Conservation (phyloP, 2,329 filamentous ascomycete genomes). For the Ustulina deusta region DNA sequence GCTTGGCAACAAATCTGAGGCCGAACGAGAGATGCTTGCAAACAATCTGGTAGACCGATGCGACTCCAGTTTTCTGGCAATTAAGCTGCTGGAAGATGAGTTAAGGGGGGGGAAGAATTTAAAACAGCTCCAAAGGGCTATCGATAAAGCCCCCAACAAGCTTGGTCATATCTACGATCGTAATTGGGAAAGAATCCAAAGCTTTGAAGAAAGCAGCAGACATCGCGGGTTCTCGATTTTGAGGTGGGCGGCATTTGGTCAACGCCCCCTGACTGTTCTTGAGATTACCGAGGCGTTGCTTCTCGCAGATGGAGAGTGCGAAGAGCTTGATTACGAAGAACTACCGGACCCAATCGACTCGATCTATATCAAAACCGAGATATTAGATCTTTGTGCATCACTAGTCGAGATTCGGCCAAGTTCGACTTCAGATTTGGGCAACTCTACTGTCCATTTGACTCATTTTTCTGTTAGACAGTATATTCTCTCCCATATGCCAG, state of each 20-base stretch:
- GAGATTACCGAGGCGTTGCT: constrained; percentile 35
- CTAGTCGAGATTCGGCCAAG: constrained; percentile 30
- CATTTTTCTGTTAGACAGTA: constrained; percentile 38
- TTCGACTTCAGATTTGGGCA: not conserved
- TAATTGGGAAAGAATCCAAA: constrained; percentile 47
- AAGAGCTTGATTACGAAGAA: constrained; percentile 20
- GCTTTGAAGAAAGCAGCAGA: constrained; percentile 30
- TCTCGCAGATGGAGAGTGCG: constrained; percentile 17
- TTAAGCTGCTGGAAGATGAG: constrained; percentile 48
- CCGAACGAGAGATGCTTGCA: constrained; percentile 39
- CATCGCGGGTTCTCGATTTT: constrained; percentile 48
- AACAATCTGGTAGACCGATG: constrained; percentile 46
- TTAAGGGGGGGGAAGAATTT: constrained; percentile 46
- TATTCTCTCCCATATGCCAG: constrained; percentile 24
- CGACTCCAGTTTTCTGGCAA: constrained; percentile 53
- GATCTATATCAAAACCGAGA: constrained; percentile 29
- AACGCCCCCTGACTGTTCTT: constrained; percentile 28
- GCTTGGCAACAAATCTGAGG: constrained; percentile 46
- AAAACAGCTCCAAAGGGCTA: constrained; percentile 46
- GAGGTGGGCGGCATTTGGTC: constrained; percentile 48
- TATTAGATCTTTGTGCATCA: constrained; percentile 34
- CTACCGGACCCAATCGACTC: constrained; percentile 32
- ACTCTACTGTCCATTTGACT: constrained; percentile 32
- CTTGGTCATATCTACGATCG: constrained; percentile 50
- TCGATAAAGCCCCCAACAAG: constrained; percentile 47